Base-by-base conservation (phyloP, 805 yeast species). In the Candida boleticola region DNA sequence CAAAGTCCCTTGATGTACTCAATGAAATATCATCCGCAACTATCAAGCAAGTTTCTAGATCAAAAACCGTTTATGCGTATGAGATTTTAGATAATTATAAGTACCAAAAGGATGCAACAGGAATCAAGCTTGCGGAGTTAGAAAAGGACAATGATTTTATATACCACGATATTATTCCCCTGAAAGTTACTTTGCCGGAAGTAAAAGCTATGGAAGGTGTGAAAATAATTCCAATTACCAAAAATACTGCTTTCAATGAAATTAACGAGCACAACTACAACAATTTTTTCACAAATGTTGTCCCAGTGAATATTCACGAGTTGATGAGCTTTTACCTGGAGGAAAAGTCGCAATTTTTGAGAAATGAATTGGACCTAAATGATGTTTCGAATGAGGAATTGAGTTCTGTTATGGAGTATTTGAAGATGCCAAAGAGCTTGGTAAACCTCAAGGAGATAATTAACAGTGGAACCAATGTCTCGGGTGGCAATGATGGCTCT, bases 61-160 rank as follows among this genome's bases (percentile, higher is more conserved):
- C 57, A 4, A 57, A 53, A 3, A 44, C 49, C 11, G 52, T 54
- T 25, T 64, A 58, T 6, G 60, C 54, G 11, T 68, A 64, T 48
- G 73, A 66, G 26, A 44, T 69, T 34, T 54, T 70, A 42, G 76
- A 70, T 43, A 66, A 64, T 43, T 63, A 54, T 50, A 69, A 70
- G 46, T 67, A 56, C 41, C 76, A 70, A 41, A 65, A 64, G 41
- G 74, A 70, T 47, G 68, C 68, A 0, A 53, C 63, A 40, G 47
- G 40, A 1, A 70, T 70, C 39, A 70, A 70, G 38, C 51, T 70
- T 37, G 48, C 49, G 9, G 74, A 68, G 21, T 49, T 87, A 51
- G 80, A 76, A 20, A 89, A 85, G 50, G 98, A 92, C 56, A 92
- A 92, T 55, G 97, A 92, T 57, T 83, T 80, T 52, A 87, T 92